A percentile compares a stretch with the other conserved stretches of the same genome.
Evolutionary conservation across 371 early-diverging fungal species (phyloP).

Genomic region (Capillidium rhysosporum): DNA sequence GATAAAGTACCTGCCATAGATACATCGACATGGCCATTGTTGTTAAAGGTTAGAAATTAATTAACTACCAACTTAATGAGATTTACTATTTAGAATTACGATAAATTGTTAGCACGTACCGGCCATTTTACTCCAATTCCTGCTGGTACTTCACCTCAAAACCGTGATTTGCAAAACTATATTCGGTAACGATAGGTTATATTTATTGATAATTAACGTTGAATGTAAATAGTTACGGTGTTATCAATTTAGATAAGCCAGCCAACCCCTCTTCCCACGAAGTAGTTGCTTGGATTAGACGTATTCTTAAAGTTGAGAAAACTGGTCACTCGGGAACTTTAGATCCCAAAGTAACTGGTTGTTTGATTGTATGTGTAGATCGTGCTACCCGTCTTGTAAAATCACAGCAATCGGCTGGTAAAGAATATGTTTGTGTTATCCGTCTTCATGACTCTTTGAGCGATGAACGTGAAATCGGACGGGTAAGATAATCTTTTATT

Average conservation of each 20-base stretch:
- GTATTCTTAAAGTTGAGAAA: conserved; percentile 96
- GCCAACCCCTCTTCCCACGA: conserved; percentile 99
- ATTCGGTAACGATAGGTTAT: conserved; percentile 25
- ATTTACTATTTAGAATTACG: conserved; percentile 54
- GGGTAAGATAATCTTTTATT: conserved; percentile 12
- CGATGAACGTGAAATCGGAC: conserved; percentile 67
- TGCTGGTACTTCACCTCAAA: conserved; percentile 86
- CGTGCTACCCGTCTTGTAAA: conserved; percentile 98
- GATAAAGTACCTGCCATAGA: conserved; percentile 56
- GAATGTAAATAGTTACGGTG: conserved; percentile 53
- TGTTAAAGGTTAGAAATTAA: conserved; percentile 54
- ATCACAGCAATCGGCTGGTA: conserved; percentile 97
- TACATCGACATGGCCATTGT: conserved; percentile 89
- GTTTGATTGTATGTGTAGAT: conserved; percentile 97
- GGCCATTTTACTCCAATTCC: conserved; percentile 97
- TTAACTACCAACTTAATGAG: background rate
- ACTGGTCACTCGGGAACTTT: conserved; percentile 99
- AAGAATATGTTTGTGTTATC: conserved; percentile 96
- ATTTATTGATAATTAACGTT: background rate
- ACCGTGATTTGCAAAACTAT: conserved; percentile 83
- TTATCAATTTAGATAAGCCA: conserved; percentile 95
- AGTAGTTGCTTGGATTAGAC: conserved; percentile 99
- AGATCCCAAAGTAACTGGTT: conserved; percentile 99
- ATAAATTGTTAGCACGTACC: conserved; percentile 94
- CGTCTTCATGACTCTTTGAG: conserved; percentile 89